These are phyloP conservation scores for Candida schatavii DNA, from an alignment of 805 yeast species.

Conservation along the genomic window DNA sequence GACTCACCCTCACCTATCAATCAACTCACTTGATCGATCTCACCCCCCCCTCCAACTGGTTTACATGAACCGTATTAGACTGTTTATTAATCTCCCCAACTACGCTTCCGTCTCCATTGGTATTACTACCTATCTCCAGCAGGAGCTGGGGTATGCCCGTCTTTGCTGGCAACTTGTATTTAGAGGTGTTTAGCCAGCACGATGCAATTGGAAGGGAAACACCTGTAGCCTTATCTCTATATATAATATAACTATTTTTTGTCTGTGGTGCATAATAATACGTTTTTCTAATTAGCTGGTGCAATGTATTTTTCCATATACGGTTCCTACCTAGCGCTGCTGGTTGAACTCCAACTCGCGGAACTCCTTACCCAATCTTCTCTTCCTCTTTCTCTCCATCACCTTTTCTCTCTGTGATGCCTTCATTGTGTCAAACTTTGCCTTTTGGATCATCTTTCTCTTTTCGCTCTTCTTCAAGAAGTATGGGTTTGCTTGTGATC, in stretches of 20 bases:
- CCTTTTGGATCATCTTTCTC: conserved; percentile 71
- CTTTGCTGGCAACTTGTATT: neutral
- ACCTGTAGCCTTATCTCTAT: neutral
- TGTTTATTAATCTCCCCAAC: too few species aligned
- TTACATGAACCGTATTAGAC: too few species aligned
- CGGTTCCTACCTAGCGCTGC: neutral
- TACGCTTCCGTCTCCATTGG: too few species aligned
- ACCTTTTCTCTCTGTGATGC: conserved; percentile 72
- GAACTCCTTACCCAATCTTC: conserved; percentile 79
- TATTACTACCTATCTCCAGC: too few species aligned
- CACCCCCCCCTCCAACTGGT: too few species aligned
- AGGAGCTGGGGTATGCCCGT: too few species aligned
- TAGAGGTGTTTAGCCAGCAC: neutral
- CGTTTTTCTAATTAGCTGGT: neutral
- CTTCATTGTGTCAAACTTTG: conserved; percentile 74
- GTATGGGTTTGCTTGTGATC: conserved; percentile 50
- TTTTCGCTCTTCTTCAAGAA: conserved; percentile 69
- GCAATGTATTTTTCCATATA: too few species aligned
- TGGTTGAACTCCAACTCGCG: conserved; percentile 41
- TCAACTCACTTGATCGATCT: too few species aligned
- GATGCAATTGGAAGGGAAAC: neutral
- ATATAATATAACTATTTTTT: neutral
- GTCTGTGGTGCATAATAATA: neutral
- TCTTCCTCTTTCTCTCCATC: conserved; percentile 85
- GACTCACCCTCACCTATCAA: too few species aligned